These are phyloP conservation scores for Phylloporus arenicola DNA, from an alignment of 768 basidiomycete species.

Conservation along the genomic window DNA sequence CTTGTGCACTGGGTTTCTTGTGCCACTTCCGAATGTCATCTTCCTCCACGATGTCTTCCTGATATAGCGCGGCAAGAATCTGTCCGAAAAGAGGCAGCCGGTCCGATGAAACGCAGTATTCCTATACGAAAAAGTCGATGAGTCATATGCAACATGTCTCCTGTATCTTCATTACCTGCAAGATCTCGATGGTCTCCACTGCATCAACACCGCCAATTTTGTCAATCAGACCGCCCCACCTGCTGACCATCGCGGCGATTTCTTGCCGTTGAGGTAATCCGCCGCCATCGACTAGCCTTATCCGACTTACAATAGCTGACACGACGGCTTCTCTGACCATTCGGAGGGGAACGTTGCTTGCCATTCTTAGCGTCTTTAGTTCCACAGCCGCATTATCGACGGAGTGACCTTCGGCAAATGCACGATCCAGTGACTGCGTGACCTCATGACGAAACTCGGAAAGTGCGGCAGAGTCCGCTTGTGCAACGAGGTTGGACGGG, in stretches of 20 bases:
- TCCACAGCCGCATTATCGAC: slow-evolving; percentile 93
- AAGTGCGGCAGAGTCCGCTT: slow-evolving; percentile 43
- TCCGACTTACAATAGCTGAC: slow-evolving; percentile 70
- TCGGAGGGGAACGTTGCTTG: slow-evolving; percentile 85
- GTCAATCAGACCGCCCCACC: slow-evolving; percentile 83
- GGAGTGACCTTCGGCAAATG: slow-evolving; percentile 86
- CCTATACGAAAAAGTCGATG: slow-evolving; percentile 35
- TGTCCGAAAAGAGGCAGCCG: slow-evolving; percentile 75
- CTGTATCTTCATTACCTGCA: slow-evolving; percentile 54
- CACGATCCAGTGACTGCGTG: slow-evolving; percentile 81
- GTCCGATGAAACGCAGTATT: slow-evolving; percentile 57
- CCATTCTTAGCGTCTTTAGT: slow-evolving; percentile 94
- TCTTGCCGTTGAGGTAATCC: slow-evolving; percentile 56
- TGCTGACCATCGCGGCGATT: slow-evolving; percentile 54
- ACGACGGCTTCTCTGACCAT: slow-evolving; percentile 87
- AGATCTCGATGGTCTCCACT: slow-evolving; percentile 68
- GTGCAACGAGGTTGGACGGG: slow-evolving; percentile 35
- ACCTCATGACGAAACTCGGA: slow-evolving; percentile 75
- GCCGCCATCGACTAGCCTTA: slow-evolving; percentile 55
- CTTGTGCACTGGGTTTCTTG: slow-evolving; percentile 48
- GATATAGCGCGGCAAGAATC: slow-evolving; percentile 81
- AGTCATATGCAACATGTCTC: not conserved
- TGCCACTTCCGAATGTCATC: slow-evolving; percentile 91
- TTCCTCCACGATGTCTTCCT: slow-evolving; percentile 87
- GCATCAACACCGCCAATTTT: slow-evolving; percentile 79